Conservation (phyloP, 345 rosid genomes). For the Populus simonii region DNA sequence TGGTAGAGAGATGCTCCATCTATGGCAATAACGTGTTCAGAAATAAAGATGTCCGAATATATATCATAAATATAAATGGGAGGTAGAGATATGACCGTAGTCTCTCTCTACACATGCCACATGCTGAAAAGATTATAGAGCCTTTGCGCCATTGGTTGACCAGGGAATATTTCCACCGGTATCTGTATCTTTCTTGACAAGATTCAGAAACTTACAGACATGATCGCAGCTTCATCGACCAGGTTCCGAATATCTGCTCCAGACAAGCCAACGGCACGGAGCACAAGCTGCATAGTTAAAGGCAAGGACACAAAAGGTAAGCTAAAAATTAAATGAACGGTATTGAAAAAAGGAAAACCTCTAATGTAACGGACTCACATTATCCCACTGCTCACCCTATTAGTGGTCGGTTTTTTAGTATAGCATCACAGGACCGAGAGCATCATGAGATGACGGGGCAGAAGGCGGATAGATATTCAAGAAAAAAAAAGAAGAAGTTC, state of each 20-base stretch:
- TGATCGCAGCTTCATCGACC: slow-evolving; percentile 94
- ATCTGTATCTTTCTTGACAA: background rate
- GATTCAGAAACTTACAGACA: slow-evolving; percentile 69
- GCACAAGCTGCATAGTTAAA: slow-evolving; percentile 65
- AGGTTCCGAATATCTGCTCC: slow-evolving; percentile 97
- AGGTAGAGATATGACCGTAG: background rate
- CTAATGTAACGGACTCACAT: background rate
- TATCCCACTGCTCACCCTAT: background rate
- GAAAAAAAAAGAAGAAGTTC: background rate
- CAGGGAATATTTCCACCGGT: background rate
- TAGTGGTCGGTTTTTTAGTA: background rate
- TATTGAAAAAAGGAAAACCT: background rate
- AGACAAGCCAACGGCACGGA: slow-evolving; percentile 90
- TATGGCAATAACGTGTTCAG: background rate
- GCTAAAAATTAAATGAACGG: background rate
- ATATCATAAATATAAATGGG: background rate
- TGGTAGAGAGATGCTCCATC: background rate
- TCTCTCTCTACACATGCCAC: background rate
- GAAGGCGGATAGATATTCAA: background rate
- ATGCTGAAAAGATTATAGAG: background rate
- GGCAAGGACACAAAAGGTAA: background rate
- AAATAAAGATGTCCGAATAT: background rate
- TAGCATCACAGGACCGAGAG: background rate
- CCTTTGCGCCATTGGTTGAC: background rate
- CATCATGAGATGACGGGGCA: background rate